Evolutionary conservation across 345 rosid species (phyloP), one percentile per base, ranked within the genome.

Genomic region (Melastoma malabathricum): DNA sequence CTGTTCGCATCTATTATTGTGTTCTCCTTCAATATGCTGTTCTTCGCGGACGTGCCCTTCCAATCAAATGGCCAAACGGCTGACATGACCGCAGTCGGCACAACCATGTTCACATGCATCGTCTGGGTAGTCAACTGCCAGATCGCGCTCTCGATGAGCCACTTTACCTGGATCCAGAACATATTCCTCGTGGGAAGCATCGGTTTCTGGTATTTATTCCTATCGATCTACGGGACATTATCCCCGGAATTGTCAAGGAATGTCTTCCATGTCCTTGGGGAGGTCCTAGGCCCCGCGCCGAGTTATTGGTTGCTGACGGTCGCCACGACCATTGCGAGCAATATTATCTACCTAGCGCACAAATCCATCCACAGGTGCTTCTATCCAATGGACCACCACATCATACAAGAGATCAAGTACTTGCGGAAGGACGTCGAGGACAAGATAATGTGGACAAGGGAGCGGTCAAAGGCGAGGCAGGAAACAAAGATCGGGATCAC

Each of bases 141-240:
- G 67, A 87, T 92, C 19, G 93, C 98, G 0, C 81, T 92, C 46
- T 84, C 86, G 0, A 76, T 92, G 74, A 82, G 90, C 58, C 96
- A 92, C 72, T 92, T 87, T 74, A 87, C 98, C 47, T 88, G 96
- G 92, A 84, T 87, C 70, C 98, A 92, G 52, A 96, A 92, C 54
- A 68, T 87, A 54, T 61, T 92, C 15, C 76, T 92, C 41, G 82
- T 92, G 93, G 98, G 98, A 43, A 86, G 95, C 71, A 59, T 87
- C 18, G 81, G 64, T n/a, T 55, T 75, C 7, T 92, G 98, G 98
- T 87, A 74, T 64, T 58, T 82, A 47, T 92, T 88, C 53, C 80
- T 92, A 17, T 57, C 83, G 1, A 68, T 79, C 47, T 92, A 75
- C 9, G 86, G 97, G 39, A 64, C 75, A 83, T 18, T 74, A 38